phyloP scores from a whole-genome alignment of 208 protist genomes.

The Trypanosoma melophagium region DNA sequence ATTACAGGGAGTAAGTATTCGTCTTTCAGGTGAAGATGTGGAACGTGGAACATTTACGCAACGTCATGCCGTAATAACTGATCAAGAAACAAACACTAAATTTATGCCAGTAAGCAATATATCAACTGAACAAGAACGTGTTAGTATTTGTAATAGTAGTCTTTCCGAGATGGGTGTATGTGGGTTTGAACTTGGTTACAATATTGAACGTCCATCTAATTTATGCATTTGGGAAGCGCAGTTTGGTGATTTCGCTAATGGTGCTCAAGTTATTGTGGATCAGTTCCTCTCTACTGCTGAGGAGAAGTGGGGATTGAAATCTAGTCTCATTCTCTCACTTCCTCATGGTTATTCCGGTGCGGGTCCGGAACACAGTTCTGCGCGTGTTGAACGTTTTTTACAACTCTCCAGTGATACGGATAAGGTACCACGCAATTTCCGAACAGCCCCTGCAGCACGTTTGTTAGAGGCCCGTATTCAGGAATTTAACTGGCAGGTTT shows the following conservation, averaged over 20 bases:
- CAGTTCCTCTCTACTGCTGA: slow-evolving; percentile 93
- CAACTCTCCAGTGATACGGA: slow-evolving; percentile 94
- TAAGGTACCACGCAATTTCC: slow-evolving; percentile 67
- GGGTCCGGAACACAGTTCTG: slow-evolving; percentile 97
- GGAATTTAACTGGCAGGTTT: slow-evolving; percentile 92
- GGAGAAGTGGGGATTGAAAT: slow-evolving; percentile 96
- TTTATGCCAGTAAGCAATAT: slow-evolving; percentile 80
- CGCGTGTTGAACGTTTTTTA: slow-evolving; percentile 97
- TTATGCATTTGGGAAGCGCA: slow-evolving; percentile 99
- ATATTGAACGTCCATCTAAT: slow-evolving; percentile 92
- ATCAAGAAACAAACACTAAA: slow-evolving; percentile 92
- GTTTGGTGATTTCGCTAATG: slow-evolving; percentile 99
- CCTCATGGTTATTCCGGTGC: slow-evolving; percentile 98
- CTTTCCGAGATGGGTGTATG: slow-evolving; percentile 97
- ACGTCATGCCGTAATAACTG: slow-evolving; percentile 95
- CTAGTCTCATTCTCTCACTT: slow-evolving; percentile 95
- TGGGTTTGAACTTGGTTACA: slow-evolving; percentile 97
- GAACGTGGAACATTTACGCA: slow-evolving; percentile 99
- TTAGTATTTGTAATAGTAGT: slow-evolving; percentile 94
- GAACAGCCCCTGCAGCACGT: slow-evolving; percentile 52
- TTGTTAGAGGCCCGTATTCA: slow-evolving; percentile 78
- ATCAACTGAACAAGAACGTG: slow-evolving; percentile 74
- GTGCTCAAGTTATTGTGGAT: slow-evolving; percentile 99
- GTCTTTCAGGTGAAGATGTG: slow-evolving; percentile 96
- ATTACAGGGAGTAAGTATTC: slow-evolving; percentile 92